Evolutionary conservation across 495 filamentous ascomycete genomes (phyloP).

Genomic region (Xylaria palmicola): DNA sequence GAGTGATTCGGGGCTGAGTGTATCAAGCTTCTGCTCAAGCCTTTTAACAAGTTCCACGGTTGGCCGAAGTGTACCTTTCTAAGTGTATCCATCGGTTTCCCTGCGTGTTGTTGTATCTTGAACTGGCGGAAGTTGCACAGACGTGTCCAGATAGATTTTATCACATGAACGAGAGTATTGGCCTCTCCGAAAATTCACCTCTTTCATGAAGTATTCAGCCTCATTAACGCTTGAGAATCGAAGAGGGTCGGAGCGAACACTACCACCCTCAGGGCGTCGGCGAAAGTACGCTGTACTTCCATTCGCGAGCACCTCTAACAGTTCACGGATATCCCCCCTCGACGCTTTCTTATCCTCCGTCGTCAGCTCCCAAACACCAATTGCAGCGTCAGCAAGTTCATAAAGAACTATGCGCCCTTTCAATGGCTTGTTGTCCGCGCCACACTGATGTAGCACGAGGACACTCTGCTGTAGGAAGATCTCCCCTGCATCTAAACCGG

Average conservation of each 20-base stretch:
- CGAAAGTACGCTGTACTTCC: slow-evolving; percentile 9
- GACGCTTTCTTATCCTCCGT: neutral
- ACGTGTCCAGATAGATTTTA: neutral
- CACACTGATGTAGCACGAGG: neutral
- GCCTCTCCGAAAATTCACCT: neutral
- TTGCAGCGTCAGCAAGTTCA: neutral
- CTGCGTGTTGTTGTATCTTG: neutral
- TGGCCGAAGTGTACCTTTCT: neutral
- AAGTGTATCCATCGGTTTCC: neutral
- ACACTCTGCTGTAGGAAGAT: neutral
- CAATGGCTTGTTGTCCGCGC: neutral
- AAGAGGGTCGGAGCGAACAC: neutral
- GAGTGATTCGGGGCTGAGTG: neutral
- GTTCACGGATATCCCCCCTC: neutral
- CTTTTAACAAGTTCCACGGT: neutral
- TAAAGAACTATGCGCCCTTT: neutral
- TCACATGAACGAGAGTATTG: neutral
- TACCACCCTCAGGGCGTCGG: neutral
- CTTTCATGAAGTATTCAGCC: neutral
- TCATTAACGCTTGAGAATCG: neutral
- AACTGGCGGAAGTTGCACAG: neutral
- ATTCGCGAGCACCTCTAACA: neutral
- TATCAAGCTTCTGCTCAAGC: neutral
- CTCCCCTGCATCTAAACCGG: neutral
- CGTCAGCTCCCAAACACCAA: slow-evolving; percentile 11